Percentiles rank a stretch among this genome's conserved stretches.
These are phyloP conservation scores for Theileria orientalis DNA, from an alignment of 169 alveolate genomes.

Conservation along the genomic window DNA sequence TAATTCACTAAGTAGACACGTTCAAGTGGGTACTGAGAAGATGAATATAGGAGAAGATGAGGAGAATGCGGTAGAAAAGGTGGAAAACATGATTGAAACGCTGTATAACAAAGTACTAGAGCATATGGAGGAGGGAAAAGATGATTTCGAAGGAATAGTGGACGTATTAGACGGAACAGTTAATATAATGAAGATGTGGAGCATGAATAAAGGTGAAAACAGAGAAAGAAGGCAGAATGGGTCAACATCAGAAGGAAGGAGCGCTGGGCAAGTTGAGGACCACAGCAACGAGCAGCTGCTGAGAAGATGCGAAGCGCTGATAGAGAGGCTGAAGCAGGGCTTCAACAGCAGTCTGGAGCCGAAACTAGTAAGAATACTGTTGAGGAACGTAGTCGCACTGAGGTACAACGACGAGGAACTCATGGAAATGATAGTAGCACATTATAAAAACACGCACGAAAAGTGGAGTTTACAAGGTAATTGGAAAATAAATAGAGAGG, in stretches of 20 bases:
- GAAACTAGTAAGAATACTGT: constrained; percentile 13
- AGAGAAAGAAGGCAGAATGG: neutral
- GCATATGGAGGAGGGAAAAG: neutral
- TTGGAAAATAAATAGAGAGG: no score
- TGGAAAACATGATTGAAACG: neutral
- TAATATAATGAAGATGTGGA: neutral
- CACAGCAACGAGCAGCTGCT: no score
- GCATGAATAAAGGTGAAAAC: neutral
- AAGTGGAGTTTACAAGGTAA: constrained; percentile 41
- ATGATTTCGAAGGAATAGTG: constrained; percentile 47
- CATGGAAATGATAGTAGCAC: neutral
- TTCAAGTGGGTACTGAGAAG: neutral
- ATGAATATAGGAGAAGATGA: neutral
- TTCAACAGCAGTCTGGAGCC: no score
- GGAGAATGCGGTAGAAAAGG: neutral
- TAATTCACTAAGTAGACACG: constrained; percentile 30
- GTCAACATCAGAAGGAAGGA: no score
- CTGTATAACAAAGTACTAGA: neutral
- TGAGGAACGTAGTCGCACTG: constrained; percentile 17
- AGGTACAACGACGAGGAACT: constrained; percentile 10
- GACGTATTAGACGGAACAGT: constrained; percentile 39
- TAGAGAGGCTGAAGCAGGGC: no score
- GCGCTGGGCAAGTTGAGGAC: no score
- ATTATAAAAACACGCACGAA: constrained; percentile 7
- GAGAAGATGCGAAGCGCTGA: no score